Percentiles rank a stretch among this genome's conserved stretches.
Conservation (phyloP, 495 filamentous ascomycete genomes). For the Immersiella caudata region DNA sequence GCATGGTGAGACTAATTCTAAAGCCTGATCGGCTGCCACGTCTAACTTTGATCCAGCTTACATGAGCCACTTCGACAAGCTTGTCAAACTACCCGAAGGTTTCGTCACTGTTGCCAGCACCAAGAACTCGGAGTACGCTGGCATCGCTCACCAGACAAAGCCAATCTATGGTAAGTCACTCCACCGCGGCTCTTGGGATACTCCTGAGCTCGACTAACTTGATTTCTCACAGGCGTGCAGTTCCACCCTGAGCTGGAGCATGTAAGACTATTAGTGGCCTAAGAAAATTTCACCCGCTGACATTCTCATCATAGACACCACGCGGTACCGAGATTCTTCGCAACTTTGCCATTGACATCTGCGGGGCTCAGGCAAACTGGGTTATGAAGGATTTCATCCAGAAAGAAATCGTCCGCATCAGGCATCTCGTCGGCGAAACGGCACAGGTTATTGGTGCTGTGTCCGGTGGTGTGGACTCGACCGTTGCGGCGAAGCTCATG, state of each 20-base stretch:
- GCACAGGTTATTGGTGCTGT: constrained; percentile 86
- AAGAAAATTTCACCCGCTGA: neutral
- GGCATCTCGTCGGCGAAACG: constrained; percentile 72
- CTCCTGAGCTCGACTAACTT: neutral
- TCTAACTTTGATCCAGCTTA: constrained; percentile 46
- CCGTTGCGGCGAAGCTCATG: constrained; percentile 88
- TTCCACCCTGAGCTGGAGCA: constrained; percentile 72
- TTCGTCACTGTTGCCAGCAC: constrained; percentile 77
- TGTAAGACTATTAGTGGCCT: neutral
- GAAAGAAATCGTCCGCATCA: constrained; percentile 75
- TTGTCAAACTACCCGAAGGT: constrained; percentile 67
- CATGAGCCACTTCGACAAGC: constrained; percentile 91
- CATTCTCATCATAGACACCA: constrained; percentile 52
- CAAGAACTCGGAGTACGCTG: constrained; percentile 72
- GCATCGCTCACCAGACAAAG: constrained; percentile 73
- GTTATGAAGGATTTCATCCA: constrained; percentile 79
- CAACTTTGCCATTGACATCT: constrained; percentile 84
- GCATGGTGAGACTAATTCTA: constrained; percentile 27
- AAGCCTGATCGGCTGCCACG: constrained; percentile 26
- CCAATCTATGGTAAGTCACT: constrained; percentile 61
- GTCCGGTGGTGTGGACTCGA: constrained; percentile 90
- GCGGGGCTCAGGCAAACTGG: constrained; percentile 74
- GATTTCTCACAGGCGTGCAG: constrained; percentile 53
- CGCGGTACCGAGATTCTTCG: constrained; percentile 65
- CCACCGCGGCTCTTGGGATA: neutral